Evolutionary conservation across 2,329 filamentous ascomycete species (phyloP), one percentile per base, ranked within the genome.

Genomic region (Gnomoniopsis smithogilvyi): DNA sequence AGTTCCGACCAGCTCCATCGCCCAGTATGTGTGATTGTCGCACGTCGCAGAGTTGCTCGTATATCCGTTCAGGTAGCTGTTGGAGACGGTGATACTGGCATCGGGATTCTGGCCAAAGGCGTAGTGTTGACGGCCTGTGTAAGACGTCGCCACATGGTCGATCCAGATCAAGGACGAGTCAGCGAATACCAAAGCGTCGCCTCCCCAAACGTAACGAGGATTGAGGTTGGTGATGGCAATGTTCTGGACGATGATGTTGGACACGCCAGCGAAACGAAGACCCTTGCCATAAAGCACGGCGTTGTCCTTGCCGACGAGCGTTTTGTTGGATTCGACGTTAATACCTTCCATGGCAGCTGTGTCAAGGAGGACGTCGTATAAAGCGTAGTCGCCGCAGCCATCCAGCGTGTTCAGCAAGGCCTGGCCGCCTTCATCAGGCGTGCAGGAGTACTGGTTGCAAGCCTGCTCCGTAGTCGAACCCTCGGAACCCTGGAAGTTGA

Each of bases 221-320:
- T 56, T 60, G 36, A 59, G 71, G 56, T 81, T 72, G 54, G 80
- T 82, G 67, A 84, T 76, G 52, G 78, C 76, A 59, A 84, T 72
- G 70, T 83, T 85, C 74, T 83, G 83, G 69, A 86, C 80, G 66
- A 87, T 86, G 68, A 88, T 72, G 69, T 86, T 85, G 66, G 69
- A 76, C 17, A 75, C 75, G 57, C 73, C 74, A 63, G 74, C 71
- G 22, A 82, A 74, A 24, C 79, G 76, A 26, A 84, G 69, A 61
- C 82, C 82, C 72, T 84, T 84, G 65, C 82, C 82, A 67, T 78
- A 80, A 67, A 86, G 84, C 33, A 83, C 69, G 68, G 81, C 83
- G 64, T 67, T 71, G 54, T 83, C 83, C 58, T 76, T 70, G 17
- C 83, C 83, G 36, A 86, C 68, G 58, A 86, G 64, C 22, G 77